Percentiles rank a stretch among this genome's conserved stretches.
These are phyloP conservation scores for Leishmania braziliensis DNA, from an alignment of 208 protist species.

Conservation along the genomic window DNA sequence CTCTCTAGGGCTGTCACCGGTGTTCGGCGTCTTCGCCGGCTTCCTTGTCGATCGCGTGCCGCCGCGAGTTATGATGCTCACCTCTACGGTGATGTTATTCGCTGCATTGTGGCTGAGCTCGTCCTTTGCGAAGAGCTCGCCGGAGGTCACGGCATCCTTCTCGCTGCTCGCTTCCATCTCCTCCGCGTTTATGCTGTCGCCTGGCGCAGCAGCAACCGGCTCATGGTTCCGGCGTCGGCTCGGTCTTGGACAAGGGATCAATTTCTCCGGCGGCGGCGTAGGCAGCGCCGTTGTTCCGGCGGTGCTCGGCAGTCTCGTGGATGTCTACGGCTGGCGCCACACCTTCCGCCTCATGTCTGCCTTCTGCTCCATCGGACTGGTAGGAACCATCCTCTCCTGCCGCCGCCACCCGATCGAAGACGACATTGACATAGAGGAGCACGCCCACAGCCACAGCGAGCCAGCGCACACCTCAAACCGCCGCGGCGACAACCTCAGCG, in stretches of 20 bases:
- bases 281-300: conserved; percentile 75
- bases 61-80: conserved; percentile 71
- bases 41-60: conserved; percentile 75
- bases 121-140: conserved; percentile 52
- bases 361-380: conserved; percentile 76
- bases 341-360: conserved; percentile 80
- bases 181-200: conserved; percentile 78
- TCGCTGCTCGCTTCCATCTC: conserved; percentile 77
- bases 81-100: conserved; percentile 61
- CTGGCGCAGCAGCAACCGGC: conserved; percentile 64
- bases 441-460: not conserved
- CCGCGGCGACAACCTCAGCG: not conserved
- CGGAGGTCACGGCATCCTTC: conserved; percentile 72
- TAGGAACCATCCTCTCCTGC: conserved; percentile 70
- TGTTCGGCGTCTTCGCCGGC: conserved; percentile 74
- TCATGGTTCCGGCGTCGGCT: conserved; percentile 71
- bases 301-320: conserved; percentile 62
- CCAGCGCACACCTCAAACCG: not conserved
- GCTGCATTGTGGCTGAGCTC: conserved; percentile 67
- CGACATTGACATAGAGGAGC: conserved; percentile 18
- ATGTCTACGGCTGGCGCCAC: conserved; percentile 79
- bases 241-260: conserved; percentile 78
- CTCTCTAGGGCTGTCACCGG: conserved; percentile 69
- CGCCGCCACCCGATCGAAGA: conserved; percentile 44
- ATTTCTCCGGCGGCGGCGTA: conserved; percentile 73